Percentiles rank a stretch among this genome's conserved stretches.
Conservation (phyloP, 495 filamentous ascomycete genomes). For the Podospora tetraspora region DNA sequence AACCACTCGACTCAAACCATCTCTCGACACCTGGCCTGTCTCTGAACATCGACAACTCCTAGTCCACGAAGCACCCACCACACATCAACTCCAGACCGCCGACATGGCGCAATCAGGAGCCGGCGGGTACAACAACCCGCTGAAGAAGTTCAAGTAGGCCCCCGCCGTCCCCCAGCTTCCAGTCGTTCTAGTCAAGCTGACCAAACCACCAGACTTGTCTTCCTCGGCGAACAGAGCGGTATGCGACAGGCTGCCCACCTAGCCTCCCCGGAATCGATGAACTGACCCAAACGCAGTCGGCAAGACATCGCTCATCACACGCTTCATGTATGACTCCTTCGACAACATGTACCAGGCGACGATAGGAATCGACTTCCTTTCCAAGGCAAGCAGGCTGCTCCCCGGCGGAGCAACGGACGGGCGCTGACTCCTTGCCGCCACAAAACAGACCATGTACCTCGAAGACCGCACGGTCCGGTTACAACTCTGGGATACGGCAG, state of each 20-base stretch:
- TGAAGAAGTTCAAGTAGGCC: slow-evolving; percentile 98
- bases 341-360: slow-evolving; percentile 99
- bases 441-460: slow-evolving; percentile 88
- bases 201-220: slow-evolving; percentile 65
- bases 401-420: slow-evolving; percentile 20
- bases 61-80: neutral
- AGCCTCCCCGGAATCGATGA: neutral
- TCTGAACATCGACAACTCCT: neutral
- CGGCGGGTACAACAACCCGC: slow-evolving; percentile 92
- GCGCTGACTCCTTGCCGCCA: neutral
- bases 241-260: slow-evolving; percentile 32
- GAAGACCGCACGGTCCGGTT: slow-evolving; percentile 96
- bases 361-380: slow-evolving; percentile 98
- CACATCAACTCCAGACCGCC: slow-evolving; percentile 13
- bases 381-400: slow-evolving; percentile 61
- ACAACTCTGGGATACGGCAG: slow-evolving; percentile 97
- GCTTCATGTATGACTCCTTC: slow-evolving; percentile 99
- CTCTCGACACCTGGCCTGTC: neutral
- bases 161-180: neutral
- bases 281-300: slow-evolving; percentile 59
- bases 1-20: neutral
- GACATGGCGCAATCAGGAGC: slow-evolving; percentile 49
- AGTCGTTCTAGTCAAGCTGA: slow-evolving; percentile 11
- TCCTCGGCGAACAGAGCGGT: slow-evolving; percentile 97
- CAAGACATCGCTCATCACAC: slow-evolving; percentile 96